These are phyloP conservation scores for Herpetomonas muscarum DNA, from an alignment of 208 protist genomes.

Conservation along the genomic window DNA sequence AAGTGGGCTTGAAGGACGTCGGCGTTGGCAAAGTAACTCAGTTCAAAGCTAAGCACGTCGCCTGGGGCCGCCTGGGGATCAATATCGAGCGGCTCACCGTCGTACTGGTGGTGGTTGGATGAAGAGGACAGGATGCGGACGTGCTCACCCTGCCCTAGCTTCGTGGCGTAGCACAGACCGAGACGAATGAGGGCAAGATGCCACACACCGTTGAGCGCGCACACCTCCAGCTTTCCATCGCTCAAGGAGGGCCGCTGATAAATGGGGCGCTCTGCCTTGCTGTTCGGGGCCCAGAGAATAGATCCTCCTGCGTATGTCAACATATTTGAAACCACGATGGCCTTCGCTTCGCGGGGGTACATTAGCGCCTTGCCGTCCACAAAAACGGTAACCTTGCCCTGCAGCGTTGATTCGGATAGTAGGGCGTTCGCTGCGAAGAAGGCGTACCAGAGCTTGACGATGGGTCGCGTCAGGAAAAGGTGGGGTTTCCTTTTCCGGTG, in stretches of 20 bases:
- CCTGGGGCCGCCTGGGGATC: not conserved
- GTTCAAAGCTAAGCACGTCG: not conserved
- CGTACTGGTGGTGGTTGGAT: constrained; percentile 38
- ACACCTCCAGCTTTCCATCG: constrained; percentile 44
- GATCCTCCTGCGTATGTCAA: constrained; percentile 52
- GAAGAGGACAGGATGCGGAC: constrained; percentile 20
- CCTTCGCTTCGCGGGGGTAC: constrained; percentile 40
- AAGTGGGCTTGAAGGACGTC: not conserved
- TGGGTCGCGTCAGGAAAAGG: constrained; percentile 32
- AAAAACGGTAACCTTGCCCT: constrained; percentile 4
- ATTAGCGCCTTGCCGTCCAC: constrained; percentile 27
- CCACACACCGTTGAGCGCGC: constrained; percentile 48
- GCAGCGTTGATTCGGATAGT: constrained; percentile 24
- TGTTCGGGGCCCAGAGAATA: constrained; percentile 31
- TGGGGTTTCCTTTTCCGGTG: constrained; percentile 31
- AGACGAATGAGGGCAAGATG: constrained; percentile 42
- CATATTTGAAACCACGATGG: constrained; percentile 54
- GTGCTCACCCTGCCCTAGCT: constrained; percentile 41
- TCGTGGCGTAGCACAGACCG: constrained; percentile 37
- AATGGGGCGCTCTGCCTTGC: not conserved
- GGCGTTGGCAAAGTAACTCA: not conserved
- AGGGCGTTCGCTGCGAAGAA: constrained; percentile 32
- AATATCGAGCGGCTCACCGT: constrained; percentile 35
- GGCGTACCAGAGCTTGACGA: constrained; percentile 68
- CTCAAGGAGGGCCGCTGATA: constrained; percentile 25